Evolutionary conservation across 2,329 filamentous ascomycete genomes (phyloP).

Genomic region (Colletotrichum orbiculare): DNA sequence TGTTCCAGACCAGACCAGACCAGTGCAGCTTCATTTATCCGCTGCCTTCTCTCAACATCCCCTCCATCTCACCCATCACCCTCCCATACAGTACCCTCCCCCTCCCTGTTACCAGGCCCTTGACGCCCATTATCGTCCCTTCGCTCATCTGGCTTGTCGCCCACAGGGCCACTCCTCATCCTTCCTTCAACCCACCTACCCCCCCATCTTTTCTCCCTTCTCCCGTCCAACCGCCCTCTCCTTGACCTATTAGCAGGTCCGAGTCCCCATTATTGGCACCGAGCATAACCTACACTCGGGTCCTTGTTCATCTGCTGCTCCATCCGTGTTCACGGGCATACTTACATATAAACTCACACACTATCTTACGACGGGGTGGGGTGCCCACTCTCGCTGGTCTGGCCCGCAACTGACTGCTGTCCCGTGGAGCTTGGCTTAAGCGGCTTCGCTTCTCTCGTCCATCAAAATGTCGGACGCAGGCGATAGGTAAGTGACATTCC

Average conservation of each 20-base stretch:
- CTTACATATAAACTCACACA: conserved; percentile 31
- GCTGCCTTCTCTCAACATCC: conserved; percentile 1
- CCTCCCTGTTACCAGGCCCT: neutral
- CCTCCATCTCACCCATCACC: neutral
- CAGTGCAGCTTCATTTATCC: too few relatives aligned
- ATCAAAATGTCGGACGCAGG: conserved; percentile 49
- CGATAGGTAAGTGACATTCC: conserved; percentile 46
- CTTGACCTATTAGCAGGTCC: conserved; percentile 22
- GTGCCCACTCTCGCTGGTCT: conserved; percentile 15
- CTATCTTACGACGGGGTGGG: conserved; percentile 34
- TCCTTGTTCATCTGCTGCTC: conserved; percentile 27
- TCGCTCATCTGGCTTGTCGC: too few relatives aligned
- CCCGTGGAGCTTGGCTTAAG: conserved; percentile 22
- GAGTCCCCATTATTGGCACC: conserved; percentile 21
- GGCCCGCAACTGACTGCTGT: conserved; percentile 25
- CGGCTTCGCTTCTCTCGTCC: conserved; percentile 9
- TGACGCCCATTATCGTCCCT: too few relatives aligned
- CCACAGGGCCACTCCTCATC: neutral
- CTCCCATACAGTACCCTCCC: neutral
- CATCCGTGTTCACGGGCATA: conserved; percentile 16
- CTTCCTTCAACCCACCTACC: conserved; percentile 3
- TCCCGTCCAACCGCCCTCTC: neutral
- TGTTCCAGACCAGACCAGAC: conserved; percentile 23
- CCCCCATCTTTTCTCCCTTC: neutral
- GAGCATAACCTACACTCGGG: conserved; percentile 24